Base-by-base conservation (phyloP, 2,329 filamentous ascomycete genomes). In the Truncatella angustata region DNA sequence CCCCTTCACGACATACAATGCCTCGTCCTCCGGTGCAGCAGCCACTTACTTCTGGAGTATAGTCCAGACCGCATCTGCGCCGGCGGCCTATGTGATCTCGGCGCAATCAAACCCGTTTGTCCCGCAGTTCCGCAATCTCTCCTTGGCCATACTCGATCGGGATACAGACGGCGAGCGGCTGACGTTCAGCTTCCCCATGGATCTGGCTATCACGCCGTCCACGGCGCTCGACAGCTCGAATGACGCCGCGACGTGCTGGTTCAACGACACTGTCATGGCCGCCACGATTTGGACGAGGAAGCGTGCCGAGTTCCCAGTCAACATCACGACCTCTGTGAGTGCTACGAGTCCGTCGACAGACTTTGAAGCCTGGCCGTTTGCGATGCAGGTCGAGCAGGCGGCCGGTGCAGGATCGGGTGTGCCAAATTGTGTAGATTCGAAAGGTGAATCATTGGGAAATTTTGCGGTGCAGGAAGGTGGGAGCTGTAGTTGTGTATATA, bases 31-130 rank as follows among this genome's bases (percentile, higher is more conserved):
- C 11, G 69, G 72, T 18, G 69, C 70, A 3, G 63, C 74, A 4
- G 73, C 79, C 0, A 79, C 75, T 5, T 86, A 87, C 66, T 76
- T 80, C 63, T 88, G 84, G 85, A 73, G 79, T 53, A 83, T 89
- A 52, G 66, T 67, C 2, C 62, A 71, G 4, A 58, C 63, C 12
- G 20, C 35, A 30, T 23, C 21, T 2, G 11, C 39, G 3, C 24
- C 21, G 14, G 21, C 20, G 40, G 20, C 5, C 11, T 84, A 78
- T 66, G 69, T 69, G 40, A 79, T 86, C 56, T 83, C 83, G 4
- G 80, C 80, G 2, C 73, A 72, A 20, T 67, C 74, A 24, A 82
- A 83, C 57, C 77, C 77, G 1, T 81, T 86, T 58, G 73, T 73
- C 26, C 77, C 84, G 4, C 68, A 71, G 3, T 87, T 89, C 68